phyloP scores from a whole-genome alignment of 1,139 yeast genomes.

The Candida neerlandica region DNA sequence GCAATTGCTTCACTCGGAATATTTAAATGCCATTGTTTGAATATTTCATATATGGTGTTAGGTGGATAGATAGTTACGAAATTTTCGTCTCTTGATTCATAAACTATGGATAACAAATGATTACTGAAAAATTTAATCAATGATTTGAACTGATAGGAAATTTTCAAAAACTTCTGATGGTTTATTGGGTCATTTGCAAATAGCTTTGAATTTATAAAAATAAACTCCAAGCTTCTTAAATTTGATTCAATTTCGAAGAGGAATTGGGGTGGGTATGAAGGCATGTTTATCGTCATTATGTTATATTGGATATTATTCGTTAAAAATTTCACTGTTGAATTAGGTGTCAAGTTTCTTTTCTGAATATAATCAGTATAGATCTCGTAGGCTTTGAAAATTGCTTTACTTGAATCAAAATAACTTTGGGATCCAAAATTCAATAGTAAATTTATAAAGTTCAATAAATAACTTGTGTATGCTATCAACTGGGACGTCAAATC shows the following conservation, averaged over 20 bases:
- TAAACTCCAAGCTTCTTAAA: slow-evolving; percentile 19
- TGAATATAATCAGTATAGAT: slow-evolving; percentile 16
- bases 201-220: slow-evolving; percentile 17
- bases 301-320: slow-evolving; percentile 19
- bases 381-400: slow-evolving; percentile 15
- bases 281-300: slow-evolving; percentile 26
- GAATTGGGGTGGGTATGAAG: slow-evolving; percentile 29
- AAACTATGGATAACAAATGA: slow-evolving; percentile 17
- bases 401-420: slow-evolving; percentile 21
- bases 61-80: slow-evolving; percentile 25
- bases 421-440: slow-evolving; percentile 25
- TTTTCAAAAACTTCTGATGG: slow-evolving; percentile 2
- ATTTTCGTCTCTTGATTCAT: slow-evolving; percentile 19
- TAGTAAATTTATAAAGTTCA: slow-evolving; percentile 22
- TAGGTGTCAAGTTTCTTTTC: slow-evolving; percentile 6
- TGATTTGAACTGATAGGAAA: slow-evolving; percentile 17
- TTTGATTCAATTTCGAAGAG: slow-evolving; percentile 26
- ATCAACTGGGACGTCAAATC: slow-evolving; percentile 19
- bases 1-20: slow-evolving; percentile 27
- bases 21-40: slow-evolving; percentile 25
- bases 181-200: slow-evolving; percentile 9
- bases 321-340: slow-evolving; percentile 13
- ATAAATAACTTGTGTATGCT: slow-evolving; percentile 21
- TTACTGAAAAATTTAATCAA: slow-evolving; percentile 18
- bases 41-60: slow-evolving; percentile 20